phyloP scores from a whole-genome alignment of 1,284 basidiomycete genomes.

The Malassezia sp. region DNA sequence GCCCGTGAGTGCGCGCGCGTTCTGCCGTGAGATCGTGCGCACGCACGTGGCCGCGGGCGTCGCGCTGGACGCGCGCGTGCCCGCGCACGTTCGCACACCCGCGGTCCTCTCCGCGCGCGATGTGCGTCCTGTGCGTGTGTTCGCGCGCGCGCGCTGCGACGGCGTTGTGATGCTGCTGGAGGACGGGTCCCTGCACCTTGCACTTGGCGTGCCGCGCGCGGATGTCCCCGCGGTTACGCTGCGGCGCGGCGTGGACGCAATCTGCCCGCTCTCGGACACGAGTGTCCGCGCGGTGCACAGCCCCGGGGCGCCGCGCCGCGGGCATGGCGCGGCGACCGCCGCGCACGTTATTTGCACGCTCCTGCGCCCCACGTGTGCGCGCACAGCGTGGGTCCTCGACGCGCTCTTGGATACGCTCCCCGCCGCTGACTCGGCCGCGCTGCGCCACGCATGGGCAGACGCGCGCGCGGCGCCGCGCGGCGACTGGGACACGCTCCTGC shows the following conservation, averaged over 20 bases:
- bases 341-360: no score
- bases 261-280: no score
- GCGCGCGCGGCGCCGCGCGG: not conserved
- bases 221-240: not conserved
- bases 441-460: not conserved
- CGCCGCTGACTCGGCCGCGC: not conserved
- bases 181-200: not conserved
- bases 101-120: not conserved
- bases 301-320: no score
- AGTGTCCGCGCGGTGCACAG: no score
- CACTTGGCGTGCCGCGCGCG: not conserved
- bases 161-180: not conserved
- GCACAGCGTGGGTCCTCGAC: conserved; percentile 5
- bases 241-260: not conserved
- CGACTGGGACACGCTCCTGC: not conserved
- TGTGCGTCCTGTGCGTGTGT: not conserved
- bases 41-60: not conserved
- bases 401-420: conserved; percentile 4
- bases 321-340: no score
- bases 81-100: not conserved
- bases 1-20: not conserved
- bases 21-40: not conserved
- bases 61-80: not conserved
- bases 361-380: not conserved
- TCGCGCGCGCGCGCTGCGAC: no score